These are phyloP conservation scores for Pseudogymnoascus sp. DNA, from an alignment of 2,329 filamentous ascomycete genomes.

Conservation along the genomic window DNA sequence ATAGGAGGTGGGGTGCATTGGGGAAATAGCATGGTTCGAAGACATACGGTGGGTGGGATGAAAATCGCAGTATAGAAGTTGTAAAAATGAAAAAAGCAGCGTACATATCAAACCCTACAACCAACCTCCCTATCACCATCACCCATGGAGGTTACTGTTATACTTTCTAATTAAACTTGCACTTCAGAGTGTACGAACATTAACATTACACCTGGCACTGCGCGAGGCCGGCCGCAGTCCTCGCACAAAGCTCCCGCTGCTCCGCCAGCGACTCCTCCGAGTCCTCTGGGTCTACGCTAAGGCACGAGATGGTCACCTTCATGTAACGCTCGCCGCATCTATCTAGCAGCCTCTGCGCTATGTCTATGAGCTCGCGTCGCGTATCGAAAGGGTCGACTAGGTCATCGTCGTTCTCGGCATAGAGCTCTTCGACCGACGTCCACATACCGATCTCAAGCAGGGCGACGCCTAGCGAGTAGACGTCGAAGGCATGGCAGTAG, in stretches of 20 bases:
- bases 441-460: conserved; percentile 41
- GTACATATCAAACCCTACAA: neutral
- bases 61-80: neutral
- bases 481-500: conserved; percentile 30
- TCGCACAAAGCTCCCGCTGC: neutral
- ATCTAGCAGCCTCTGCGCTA: neutral
- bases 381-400: neutral
- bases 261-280: neutral
- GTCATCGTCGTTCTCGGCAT: neutral
- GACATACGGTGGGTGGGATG: neutral
- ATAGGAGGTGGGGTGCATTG: neutral
- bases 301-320: neutral
- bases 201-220: neutral
- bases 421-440: conserved; percentile 22
- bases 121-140: neutral
- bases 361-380: neutral
- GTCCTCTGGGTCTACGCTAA: conserved; percentile 22
- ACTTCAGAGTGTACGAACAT: neutral
- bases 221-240: neutral
- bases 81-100: neutral
- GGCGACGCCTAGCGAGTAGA: conserved; percentile 39
- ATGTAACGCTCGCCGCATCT: neutral
- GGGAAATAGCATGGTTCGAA: neutral
- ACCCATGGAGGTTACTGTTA: neutral
- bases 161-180: neutral